Conservation (phyloP, 306 rosid genomes). For the Hylodesmum podocarpum region DNA sequence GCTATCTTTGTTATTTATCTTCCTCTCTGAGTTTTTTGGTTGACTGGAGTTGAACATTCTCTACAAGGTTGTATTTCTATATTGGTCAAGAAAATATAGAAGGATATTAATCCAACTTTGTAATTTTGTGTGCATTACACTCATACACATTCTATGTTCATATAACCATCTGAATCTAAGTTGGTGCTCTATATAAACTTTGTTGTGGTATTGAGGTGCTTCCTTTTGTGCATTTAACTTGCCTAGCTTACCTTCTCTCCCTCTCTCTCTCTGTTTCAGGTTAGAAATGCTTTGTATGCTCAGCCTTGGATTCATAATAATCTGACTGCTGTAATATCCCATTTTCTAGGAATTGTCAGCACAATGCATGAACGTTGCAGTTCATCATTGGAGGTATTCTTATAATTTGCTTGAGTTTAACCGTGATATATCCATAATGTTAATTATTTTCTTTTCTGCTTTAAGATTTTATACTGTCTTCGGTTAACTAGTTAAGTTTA, state of each 20-base stretch:
- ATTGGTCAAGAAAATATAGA: not conserved
- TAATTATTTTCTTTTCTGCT: not conserved
- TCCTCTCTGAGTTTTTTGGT: not conserved
- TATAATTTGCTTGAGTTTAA: conserved; percentile 16
- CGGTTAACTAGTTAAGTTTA: not conserved
- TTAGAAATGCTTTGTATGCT: conserved; percentile 71
- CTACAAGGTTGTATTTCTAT: not conserved
- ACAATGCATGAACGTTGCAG: conserved; percentile 89
- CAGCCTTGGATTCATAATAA: conserved; percentile 62
- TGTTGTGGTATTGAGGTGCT: not conserved
- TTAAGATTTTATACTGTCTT: not conserved
- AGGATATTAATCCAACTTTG: not conserved
- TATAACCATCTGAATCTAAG: not conserved
- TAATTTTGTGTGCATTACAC: not conserved
- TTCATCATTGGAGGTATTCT: conserved; percentile 76
- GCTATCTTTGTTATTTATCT: conserved; percentile 1
- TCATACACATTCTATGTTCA: not conserved
- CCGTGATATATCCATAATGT: conserved; percentile 9
- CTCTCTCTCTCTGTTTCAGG: conserved; percentile 49
- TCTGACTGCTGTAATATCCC: conserved; percentile 61
- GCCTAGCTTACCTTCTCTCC: conserved; percentile 17
- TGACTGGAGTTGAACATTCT: conserved; percentile 16
- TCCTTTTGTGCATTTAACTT: conserved; percentile 16
- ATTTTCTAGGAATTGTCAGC: conserved; percentile 73
- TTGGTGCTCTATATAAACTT: not conserved